A percentile compares a stretch with the other conserved stretches of the same genome.
These are phyloP conservation scores for Carex kokanica DNA, from an alignment of 176 grass and related monocot species.

Conservation along the genomic window DNA sequence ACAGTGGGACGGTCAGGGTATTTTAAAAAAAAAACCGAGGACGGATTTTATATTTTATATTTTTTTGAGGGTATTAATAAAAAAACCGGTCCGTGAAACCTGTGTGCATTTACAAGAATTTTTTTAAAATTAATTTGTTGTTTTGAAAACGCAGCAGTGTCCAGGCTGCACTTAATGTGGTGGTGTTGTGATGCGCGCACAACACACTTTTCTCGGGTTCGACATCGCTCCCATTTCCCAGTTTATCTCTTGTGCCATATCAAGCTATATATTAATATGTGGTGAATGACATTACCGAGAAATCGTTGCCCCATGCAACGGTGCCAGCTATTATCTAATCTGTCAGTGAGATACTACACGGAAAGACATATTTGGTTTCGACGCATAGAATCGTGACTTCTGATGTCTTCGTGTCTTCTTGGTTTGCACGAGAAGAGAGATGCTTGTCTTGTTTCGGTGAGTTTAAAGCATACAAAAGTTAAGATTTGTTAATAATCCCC, in stretches of 20 bases:
- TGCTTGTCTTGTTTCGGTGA: not conserved
- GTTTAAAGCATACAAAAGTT: not conserved
- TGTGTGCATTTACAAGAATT: not conserved
- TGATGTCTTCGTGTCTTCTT: conserved; percentile 32
- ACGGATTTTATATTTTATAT: too few relatives aligned
- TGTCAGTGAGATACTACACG: not conserved
- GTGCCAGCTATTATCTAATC: too few relatives aligned
- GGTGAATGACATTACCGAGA: not conserved
- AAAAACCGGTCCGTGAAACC: too few relatives aligned
- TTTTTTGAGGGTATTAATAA: too few relatives aligned
- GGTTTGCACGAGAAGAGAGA: conserved; percentile 23
- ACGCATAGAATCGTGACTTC: not conserved
- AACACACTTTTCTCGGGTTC: conserved; percentile 22
- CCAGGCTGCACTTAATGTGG: conserved; percentile 26
- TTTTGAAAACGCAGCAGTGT: not conserved
- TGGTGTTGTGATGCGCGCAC: conserved; percentile 28
- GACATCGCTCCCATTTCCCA: not conserved
- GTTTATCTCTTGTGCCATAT: not conserved
- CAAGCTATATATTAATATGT: not conserved
- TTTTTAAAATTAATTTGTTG: not conserved
- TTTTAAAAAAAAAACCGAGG: too few relatives aligned
- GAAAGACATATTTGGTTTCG: not conserved
- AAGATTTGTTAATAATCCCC: not conserved
- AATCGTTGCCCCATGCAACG: too few relatives aligned
- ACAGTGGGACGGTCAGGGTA: too few relatives aligned